These are phyloP conservation scores for Fusarium goolgardi DNA, from an alignment of 2,329 filamentous ascomycete genomes.

Conservation along the genomic window DNA sequence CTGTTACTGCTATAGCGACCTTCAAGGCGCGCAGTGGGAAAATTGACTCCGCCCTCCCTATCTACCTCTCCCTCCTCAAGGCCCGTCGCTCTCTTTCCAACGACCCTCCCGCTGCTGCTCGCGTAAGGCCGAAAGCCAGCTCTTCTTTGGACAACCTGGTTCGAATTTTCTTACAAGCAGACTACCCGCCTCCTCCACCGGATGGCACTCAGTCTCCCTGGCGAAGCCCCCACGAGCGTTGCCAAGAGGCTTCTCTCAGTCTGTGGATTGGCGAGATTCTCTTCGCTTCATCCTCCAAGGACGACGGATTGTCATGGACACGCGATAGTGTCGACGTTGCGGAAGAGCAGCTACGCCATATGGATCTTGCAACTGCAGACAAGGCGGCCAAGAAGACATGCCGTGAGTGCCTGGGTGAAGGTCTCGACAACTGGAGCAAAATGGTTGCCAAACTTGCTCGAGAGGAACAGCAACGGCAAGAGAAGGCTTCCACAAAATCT, in stretches of 20 bases:
- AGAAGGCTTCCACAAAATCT: slow-evolving; percentile 48
- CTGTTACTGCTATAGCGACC: slow-evolving; percentile 81
- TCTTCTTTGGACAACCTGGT: slow-evolving; percentile 42
- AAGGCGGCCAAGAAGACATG: slow-evolving; percentile 66
- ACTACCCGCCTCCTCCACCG: slow-evolving; percentile 76
- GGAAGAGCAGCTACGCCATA: slow-evolving; percentile 71
- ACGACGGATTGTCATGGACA: slow-evolving; percentile 88
- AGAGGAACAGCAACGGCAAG: slow-evolving; percentile 58
- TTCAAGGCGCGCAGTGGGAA: slow-evolving; percentile 79
- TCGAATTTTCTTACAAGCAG: slow-evolving; percentile 57
- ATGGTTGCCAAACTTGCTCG: slow-evolving; percentile 78
- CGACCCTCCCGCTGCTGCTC: slow-evolving; percentile 44
- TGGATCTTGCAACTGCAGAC: slow-evolving; percentile 48
- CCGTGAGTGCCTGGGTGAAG: slow-evolving; percentile 79
- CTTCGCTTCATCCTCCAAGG: slow-evolving; percentile 70
- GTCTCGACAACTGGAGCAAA: slow-evolving; percentile 82
- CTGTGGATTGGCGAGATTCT: slow-evolving; percentile 95
- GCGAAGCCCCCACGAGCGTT: slow-evolving; percentile 73
- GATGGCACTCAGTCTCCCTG: slow-evolving; percentile 76
- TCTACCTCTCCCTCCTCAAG: slow-evolving; percentile 85
- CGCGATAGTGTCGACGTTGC: slow-evolving; percentile 86
- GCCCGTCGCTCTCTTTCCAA: slow-evolving; percentile 73
- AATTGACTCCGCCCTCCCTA: slow-evolving; percentile 77
- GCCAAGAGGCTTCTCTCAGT: slow-evolving; percentile 87
- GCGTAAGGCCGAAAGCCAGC: slow-evolving; percentile 10